These are phyloP conservation scores for Beta vulgaris DNA, from an alignment of 148 eudicot genomes.

Conservation along the genomic window DNA sequence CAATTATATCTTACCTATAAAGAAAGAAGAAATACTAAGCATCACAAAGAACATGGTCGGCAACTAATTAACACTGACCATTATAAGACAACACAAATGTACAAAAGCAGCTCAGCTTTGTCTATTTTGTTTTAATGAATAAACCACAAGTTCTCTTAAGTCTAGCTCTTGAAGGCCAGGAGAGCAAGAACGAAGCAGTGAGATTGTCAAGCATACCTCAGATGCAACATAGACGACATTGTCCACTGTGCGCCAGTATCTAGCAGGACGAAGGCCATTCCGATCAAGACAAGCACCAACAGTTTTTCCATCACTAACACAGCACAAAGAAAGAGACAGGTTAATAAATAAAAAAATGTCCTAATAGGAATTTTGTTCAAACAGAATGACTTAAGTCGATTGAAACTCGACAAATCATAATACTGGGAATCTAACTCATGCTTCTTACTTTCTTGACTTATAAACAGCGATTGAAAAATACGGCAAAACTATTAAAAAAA, in stretches of 20 bases:
- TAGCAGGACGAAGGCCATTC: conserved; percentile 98
- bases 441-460: not conserved
- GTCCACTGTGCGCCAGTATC: conserved; percentile 96
- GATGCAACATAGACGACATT: conserved; percentile 98
- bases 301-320: conserved; percentile 91
- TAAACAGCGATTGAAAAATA: too few species aligned
- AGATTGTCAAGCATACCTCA: conserved; percentile 55
- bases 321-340: not conserved
- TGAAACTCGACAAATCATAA: not conserved
- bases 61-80: not conserved
- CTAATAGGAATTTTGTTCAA: not conserved
- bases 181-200: conserved; percentile 17
- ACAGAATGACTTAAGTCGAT: not conserved
- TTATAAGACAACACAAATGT: not conserved
- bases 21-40: not conserved
- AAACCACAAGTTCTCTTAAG: not conserved
- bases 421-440: not conserved
- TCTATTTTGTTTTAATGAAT: not conserved
- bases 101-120: not conserved
- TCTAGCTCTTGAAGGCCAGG: not conserved
- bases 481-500: not conserved
- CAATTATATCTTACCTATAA: not conserved
- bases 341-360: not conserved
- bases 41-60: not conserved
- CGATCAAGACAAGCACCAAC: conserved; percentile 99